Evolutionary conservation across 192 early-diverging fungal genomes (phyloP).

Genomic region (Coemansia sp.): DNA sequence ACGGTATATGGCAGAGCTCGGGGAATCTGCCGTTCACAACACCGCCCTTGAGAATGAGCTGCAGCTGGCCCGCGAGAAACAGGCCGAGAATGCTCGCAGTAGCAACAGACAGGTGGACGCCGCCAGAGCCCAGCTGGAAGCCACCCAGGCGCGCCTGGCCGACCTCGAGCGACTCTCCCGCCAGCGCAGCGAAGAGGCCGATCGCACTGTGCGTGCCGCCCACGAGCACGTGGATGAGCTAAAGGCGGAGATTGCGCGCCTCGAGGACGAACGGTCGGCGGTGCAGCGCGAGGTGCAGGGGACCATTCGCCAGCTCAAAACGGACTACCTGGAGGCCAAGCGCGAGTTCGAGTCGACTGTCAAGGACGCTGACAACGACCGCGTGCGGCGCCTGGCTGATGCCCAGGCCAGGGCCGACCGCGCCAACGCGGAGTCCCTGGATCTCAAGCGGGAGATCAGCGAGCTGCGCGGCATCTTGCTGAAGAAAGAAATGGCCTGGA

Average conservation of each 20-base stretch:
- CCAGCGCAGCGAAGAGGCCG: constrained; percentile 30
- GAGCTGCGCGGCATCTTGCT: constrained; percentile 47
- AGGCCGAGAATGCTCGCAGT: not conserved
- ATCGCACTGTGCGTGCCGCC: constrained; percentile 33
- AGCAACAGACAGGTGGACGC: constrained; percentile 28
- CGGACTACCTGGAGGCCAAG: constrained; percentile 34
- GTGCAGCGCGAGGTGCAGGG: constrained; percentile 41
- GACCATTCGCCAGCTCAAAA: constrained; percentile 34
- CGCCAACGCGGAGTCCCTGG: constrained; percentile 28
- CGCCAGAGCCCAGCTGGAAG: constrained; percentile 13
- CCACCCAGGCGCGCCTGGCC: constrained; percentile 14
- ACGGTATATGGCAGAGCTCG: constrained; percentile 45
- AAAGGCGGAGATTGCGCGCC: constrained; percentile 31
- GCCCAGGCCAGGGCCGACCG: constrained; percentile 32
- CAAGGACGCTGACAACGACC: constrained; percentile 35
- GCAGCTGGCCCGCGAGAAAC: constrained; percentile 24
- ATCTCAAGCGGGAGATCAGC: constrained; percentile 33
- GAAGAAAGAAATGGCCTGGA: constrained; percentile 45
- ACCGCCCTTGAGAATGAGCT: constrained; percentile 49
- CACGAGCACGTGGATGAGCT: constrained; percentile 32
- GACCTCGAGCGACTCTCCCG: constrained; percentile 39
- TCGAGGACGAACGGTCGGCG: constrained; percentile 40
- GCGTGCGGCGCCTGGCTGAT: constrained; percentile 27
- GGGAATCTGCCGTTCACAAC: constrained; percentile 40
- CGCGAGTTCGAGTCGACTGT: constrained; percentile 39